Percentiles rank a stretch among this genome's conserved stretches.
Evolutionary conservation across 139 green algal genomes (phyloP).

Genomic region (Micractinium sp.): DNA sequence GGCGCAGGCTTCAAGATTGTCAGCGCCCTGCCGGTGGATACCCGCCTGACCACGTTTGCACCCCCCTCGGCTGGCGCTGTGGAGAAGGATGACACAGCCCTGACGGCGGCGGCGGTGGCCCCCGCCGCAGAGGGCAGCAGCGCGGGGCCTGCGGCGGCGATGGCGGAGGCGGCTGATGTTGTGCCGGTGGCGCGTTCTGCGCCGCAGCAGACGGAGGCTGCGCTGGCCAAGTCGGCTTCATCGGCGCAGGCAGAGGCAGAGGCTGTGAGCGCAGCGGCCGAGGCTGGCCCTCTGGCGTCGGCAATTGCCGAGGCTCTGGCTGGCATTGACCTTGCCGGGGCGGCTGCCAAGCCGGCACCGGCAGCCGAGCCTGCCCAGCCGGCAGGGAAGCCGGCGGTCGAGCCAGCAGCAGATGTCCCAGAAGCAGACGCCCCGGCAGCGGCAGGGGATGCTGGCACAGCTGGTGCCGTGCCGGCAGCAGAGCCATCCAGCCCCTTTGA

Average conservation of each 20-base stretch:
- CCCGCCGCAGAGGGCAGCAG: neutral
- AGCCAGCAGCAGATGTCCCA: neutral
- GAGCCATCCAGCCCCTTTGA: neutral
- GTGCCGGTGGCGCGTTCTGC: neutral
- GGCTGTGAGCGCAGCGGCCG: constrained; percentile 18
- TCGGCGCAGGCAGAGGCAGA: constrained; percentile 10
- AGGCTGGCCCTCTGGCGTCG: constrained; percentile 32
- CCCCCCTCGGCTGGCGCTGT: neutral
- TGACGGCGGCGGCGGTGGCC: neutral
- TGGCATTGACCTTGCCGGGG: neutral
- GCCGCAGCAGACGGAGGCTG: neutral
- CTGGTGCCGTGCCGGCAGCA: neutral
- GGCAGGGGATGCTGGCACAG: neutral
- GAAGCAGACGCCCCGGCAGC: neutral
- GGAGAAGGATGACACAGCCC: neutral
- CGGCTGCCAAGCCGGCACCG: neutral
- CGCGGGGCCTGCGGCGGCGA: neutral
- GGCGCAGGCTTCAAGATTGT: constrained; percentile 38
- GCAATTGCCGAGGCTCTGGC: constrained; percentile 37
- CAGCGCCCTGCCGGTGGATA: constrained; percentile 34
- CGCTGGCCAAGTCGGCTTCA: neutral
- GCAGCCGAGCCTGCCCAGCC: neutral
- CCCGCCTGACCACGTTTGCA: constrained; percentile 24
- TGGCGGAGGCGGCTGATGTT: neutral
- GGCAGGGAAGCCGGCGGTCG: neutral